Evolutionary conservation across 179 eudicot genomes (phyloP).

Genomic region (Carnegiea gigantea): DNA sequence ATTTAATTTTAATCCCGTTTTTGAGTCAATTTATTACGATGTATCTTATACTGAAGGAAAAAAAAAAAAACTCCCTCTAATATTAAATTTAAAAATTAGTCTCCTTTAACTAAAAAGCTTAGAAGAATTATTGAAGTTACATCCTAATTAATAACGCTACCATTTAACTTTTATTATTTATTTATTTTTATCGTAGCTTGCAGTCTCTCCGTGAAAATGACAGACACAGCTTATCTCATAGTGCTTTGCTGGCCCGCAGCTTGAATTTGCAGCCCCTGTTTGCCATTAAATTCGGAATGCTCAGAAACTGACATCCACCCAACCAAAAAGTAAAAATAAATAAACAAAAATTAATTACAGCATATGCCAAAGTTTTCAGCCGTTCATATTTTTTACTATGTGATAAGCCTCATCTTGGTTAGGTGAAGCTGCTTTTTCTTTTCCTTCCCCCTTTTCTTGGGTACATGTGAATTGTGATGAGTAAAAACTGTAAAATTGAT

Average conservation of each 20-base stretch:
- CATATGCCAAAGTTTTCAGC: background rate
- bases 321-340: background rate
- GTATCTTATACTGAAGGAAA: too few relatives aligned
- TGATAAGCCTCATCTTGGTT: background rate
- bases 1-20: too few relatives aligned
- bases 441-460: background rate
- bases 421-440: background rate
- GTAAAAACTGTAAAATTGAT: background rate
- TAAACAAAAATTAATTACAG: background rate
- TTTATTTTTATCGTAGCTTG: too few relatives aligned
- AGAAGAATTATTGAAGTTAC: too few relatives aligned
- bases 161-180: too few relatives aligned
- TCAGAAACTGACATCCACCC: constrained; percentile 2
- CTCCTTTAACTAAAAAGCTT: too few relatives aligned
- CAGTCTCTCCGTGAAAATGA: background rate
- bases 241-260: background rate
- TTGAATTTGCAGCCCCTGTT: background rate
- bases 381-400: background rate
- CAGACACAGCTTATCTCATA: background rate
- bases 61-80: too few relatives aligned
- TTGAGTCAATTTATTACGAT: too few relatives aligned
- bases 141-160: too few relatives aligned
- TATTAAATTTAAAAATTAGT: too few relatives aligned
- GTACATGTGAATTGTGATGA: background rate
- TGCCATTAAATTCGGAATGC: background rate